Conservation (phyloP, 805 yeast genomes). For the Saturnispora saitoi region DNA sequence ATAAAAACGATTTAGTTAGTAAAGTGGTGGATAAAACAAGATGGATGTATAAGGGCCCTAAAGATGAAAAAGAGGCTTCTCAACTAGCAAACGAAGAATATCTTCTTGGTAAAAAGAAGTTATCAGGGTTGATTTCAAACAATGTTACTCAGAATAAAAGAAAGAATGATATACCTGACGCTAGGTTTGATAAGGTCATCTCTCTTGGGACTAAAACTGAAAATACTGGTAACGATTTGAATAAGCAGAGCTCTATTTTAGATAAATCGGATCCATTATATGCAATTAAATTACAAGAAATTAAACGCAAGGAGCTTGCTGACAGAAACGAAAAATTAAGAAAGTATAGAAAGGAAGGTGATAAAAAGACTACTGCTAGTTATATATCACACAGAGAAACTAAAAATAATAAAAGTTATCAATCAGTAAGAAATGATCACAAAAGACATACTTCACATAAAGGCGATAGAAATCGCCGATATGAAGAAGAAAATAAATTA, state of each 20-base stretch:
- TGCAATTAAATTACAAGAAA: constrained; percentile 30
- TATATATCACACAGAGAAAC: neutral
- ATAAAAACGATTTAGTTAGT: constrained; percentile 20
- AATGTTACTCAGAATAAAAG: neutral
- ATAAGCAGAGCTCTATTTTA: constrained; percentile 11
- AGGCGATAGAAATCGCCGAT: neutral
- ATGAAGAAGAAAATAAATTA: too few species aligned
- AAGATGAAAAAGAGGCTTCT: constrained; percentile 16
- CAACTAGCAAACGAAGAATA: constrained; percentile 40
- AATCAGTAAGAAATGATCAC: too few species aligned
- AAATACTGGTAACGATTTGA: constrained; percentile 12
- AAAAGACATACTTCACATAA: neutral
- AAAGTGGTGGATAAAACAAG: constrained; percentile 40
- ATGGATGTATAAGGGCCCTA: constrained; percentile 79
- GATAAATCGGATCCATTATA: constrained; percentile 44
- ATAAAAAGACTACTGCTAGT: neutral
- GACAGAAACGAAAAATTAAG: constrained; percentile 9
- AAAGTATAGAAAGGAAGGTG: neutral
- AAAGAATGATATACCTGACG: neutral
- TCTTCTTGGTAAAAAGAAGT: constrained; percentile 42
- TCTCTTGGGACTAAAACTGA: constrained; percentile 10
- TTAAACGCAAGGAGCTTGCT: constrained; percentile 13
- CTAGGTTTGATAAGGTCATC: constrained; percentile 19
- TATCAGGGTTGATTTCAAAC: constrained; percentile 29
- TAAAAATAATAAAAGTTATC: too few species aligned